Conservation (phyloP, 1,139 yeast species). For the Candida freyschussii region DNA sequence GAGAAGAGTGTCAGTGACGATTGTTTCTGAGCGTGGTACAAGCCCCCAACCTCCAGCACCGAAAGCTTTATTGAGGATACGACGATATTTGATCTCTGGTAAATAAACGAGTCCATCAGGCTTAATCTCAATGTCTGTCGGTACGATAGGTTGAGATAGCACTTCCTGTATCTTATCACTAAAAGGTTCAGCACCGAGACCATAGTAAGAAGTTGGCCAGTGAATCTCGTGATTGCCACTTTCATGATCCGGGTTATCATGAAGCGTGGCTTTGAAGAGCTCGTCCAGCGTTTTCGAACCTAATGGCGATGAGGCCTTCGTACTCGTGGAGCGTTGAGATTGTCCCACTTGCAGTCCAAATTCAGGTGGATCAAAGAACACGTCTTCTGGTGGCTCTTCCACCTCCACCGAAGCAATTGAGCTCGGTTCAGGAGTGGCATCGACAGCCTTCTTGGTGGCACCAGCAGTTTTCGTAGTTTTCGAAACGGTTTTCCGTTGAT, state of each 20-base stretch:
- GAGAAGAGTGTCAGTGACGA: conserved; percentile 56
- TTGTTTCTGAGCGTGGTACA: conserved; percentile 86
- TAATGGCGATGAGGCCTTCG: conserved; percentile 6
- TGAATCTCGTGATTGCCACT: conserved; percentile 28
- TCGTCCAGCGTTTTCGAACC: conserved; percentile 10
- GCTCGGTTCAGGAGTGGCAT: too few species aligned
- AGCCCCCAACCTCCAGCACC: conserved; percentile 99
- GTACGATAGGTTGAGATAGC: conserved; percentile 54
- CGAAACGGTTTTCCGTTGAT: conserved; percentile 3
- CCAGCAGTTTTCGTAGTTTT: not conserved
- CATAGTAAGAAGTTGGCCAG: conserved; percentile 79
- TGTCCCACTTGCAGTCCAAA: conserved; percentile 22
- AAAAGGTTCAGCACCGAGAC: conserved; percentile 77
- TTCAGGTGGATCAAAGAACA: conserved; percentile 21
- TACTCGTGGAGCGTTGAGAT: conserved; percentile 8
- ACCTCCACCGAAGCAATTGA: conserved; percentile 1
- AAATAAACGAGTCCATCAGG: conserved; percentile 91
- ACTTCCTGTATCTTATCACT: conserved; percentile 52
- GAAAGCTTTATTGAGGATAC: conserved; percentile 82
- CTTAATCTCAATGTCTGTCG: conserved; percentile 81
- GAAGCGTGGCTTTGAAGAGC: conserved; percentile 14
- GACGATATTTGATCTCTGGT: conserved; percentile 92
- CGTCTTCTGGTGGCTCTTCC: conserved; percentile 8
- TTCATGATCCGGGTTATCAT: conserved; percentile 19
- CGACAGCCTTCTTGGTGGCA: conserved; percentile 2